These are phyloP conservation scores for Starmerella lactis-condensi DNA, from an alignment of 805 yeast genomes.

Conservation along the genomic window DNA sequence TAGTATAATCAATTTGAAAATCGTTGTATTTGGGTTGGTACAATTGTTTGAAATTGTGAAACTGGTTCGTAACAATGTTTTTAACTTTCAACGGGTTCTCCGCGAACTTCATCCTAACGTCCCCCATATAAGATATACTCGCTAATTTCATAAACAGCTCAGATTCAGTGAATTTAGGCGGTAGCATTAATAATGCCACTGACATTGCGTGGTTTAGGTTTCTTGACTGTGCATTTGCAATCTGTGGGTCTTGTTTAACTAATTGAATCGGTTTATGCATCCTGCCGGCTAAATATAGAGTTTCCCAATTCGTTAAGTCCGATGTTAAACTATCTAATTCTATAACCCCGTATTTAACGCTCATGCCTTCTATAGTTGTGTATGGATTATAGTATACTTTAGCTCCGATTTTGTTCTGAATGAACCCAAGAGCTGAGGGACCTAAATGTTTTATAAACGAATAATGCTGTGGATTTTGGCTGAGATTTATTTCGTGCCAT, in stretches of 20 bases:
- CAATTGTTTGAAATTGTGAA: slow-evolving; percentile 44
- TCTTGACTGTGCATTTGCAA: slow-evolving; percentile 24
- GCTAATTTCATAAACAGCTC: slow-evolving; percentile 63
- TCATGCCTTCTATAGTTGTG: slow-evolving; percentile 39
- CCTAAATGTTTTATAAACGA: slow-evolving; percentile 50
- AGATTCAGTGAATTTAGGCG: slow-evolving; percentile 34
- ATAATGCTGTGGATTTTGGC: slow-evolving; percentile 56
- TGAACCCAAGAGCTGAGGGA: slow-evolving; percentile 33
- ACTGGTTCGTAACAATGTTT: slow-evolving; percentile 71
- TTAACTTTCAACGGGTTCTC: slow-evolving; percentile 79
- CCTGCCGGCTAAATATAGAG: slow-evolving; percentile 78
- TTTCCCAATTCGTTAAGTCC: slow-evolving; percentile 71
- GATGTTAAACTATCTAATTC: slow-evolving; percentile 38
- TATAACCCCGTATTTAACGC: slow-evolving; percentile 76
- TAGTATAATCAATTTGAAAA: slow-evolving; percentile 22
- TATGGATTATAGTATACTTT: slow-evolving; percentile 91
- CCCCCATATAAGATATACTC: slow-evolving; percentile 71
- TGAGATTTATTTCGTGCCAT: slow-evolving; percentile 62
- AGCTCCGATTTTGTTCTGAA: slow-evolving; percentile 52
- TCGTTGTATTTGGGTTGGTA: slow-evolving; percentile 46
- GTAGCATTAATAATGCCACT: slow-evolving; percentile 39
- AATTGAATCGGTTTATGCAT: slow-evolving; percentile 84
- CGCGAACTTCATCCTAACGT: slow-evolving; percentile 68
- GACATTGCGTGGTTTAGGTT: slow-evolving; percentile 66
- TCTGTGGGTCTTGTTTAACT: slow-evolving; percentile 29